Conservation (phyloP, 1,284 basidiomycete species). For the Moesziomyces globuligerus region DNA sequence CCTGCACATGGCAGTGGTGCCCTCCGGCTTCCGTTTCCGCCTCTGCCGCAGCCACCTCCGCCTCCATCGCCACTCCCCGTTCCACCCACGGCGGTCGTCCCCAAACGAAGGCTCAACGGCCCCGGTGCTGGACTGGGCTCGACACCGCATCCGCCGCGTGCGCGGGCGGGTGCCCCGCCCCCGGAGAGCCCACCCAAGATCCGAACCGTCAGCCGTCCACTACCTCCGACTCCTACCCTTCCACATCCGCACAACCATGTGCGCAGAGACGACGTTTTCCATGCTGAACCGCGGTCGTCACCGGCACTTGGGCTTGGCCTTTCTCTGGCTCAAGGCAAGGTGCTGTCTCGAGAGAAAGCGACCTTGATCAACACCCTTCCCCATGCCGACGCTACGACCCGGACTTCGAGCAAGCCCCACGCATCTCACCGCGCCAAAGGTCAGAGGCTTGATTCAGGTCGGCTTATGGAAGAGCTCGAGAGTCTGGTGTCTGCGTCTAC, state of each 20-base stretch:
- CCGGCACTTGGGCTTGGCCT: too few species aligned
- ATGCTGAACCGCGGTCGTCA: too few species aligned
- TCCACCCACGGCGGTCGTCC: slow-evolving; percentile 2
- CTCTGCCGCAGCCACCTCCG: slow-evolving; percentile 3
- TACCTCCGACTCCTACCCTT: slow-evolving; percentile 14
- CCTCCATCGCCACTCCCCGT: slow-evolving; percentile 4
- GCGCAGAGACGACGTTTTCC: too few species aligned
- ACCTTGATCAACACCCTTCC: too few species aligned
- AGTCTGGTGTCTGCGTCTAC: slow-evolving; percentile 11
- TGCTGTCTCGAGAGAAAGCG: too few species aligned
- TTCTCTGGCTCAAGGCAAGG: too few species aligned
- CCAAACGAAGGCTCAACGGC: slow-evolving; percentile 9
- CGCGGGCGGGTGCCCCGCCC: slow-evolving; percentile 7
- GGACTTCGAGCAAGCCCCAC: slow-evolving; percentile 1
- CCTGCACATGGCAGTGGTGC: background rate
- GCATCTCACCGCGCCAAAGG: slow-evolving; percentile 6
- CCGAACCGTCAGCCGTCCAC: slow-evolving; percentile 17
- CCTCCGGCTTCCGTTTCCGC: background rate
- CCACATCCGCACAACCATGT: background rate
- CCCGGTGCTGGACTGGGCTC: background rate
- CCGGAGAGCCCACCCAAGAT: background rate
- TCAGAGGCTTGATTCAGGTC: slow-evolving; percentile 6
- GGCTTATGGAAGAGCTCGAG: slow-evolving; percentile 17
- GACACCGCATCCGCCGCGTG: background rate
- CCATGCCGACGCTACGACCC: slow-evolving; percentile 7